Conservation (phyloP, 2,329 filamentous ascomycete species). For the Parascedosporium putredinis region DNA sequence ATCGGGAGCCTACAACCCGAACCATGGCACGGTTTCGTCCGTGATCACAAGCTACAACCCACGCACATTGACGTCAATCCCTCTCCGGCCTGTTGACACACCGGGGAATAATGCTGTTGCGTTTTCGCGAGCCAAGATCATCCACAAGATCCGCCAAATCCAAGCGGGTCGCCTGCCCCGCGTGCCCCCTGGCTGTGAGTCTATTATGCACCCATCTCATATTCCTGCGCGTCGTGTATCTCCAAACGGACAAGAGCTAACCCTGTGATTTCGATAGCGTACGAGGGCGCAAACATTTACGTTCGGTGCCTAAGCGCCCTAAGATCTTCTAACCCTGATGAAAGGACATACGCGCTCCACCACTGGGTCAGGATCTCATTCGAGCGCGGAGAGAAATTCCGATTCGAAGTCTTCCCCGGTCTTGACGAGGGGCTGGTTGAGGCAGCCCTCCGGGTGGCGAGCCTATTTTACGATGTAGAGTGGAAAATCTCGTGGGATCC, state of each 20-base stretch:
- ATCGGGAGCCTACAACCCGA: slow-evolving; percentile 35
- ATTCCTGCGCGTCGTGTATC: too few species aligned
- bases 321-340: slow-evolving; percentile 65
- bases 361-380: slow-evolving; percentile 93
- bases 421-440: slow-evolving; percentile 81
- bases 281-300: slow-evolving; percentile 81
- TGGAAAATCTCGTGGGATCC: slow-evolving; percentile 67
- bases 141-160: slow-evolving; percentile 28
- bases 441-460: slow-evolving; percentile 69
- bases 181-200: slow-evolving; percentile 53
- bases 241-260: too few species aligned
- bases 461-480: slow-evolving; percentile 69
- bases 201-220: too few species aligned
- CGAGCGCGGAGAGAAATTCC: slow-evolving; percentile 90
- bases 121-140: slow-evolving; percentile 40
- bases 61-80: slow-evolving; percentile 10
- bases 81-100: slow-evolving; percentile 63
- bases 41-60: slow-evolving; percentile 48
- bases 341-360: slow-evolving; percentile 87
- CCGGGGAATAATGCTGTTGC: slow-evolving; percentile 63
- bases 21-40: slow-evolving; percentile 35
- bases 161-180: slow-evolving; percentile 29
- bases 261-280: slow-evolving; percentile 25
- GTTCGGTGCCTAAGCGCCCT: slow-evolving; percentile 76
- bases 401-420: slow-evolving; percentile 83